phyloP scores from a whole-genome alignment of 208 protist species.

The Blastocrithidia nonstop region DNA sequence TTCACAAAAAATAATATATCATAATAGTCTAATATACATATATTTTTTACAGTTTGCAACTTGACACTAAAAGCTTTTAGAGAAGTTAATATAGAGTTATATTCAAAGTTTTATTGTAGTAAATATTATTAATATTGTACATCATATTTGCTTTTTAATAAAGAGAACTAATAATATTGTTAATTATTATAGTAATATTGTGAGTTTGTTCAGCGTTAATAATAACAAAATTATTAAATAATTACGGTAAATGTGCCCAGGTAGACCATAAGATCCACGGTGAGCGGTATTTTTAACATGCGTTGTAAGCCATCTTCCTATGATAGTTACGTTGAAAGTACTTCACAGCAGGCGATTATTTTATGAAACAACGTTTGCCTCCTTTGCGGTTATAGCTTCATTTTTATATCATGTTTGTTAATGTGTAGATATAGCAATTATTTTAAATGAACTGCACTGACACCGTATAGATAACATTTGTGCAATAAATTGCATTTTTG shows the following conservation, averaged over 20 bases:
- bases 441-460: slow-evolving; percentile 50
- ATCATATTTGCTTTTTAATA: too few relatives aligned
- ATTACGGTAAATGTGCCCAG: slow-evolving; percentile 8
- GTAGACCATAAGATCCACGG: slow-evolving; percentile 9
- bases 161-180: too few relatives aligned
- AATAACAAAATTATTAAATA: too few relatives aligned
- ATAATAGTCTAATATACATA: too few relatives aligned
- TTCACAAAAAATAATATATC: too few relatives aligned
- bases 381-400: slow-evolving; percentile 37
- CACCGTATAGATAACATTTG: slow-evolving; percentile 65
- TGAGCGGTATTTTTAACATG: slow-evolving; percentile 33
- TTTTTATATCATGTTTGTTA: slow-evolving; percentile 69
- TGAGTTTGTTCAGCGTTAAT: too few relatives aligned
- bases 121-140: too few relatives aligned
- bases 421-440: slow-evolving; percentile 20
- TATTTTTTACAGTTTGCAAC: too few relatives aligned
- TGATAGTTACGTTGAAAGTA: slow-evolving; percentile 13
- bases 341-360: slow-evolving; percentile 17
- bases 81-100: too few relatives aligned
- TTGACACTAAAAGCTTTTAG: too few relatives aligned
- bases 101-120: too few relatives aligned
- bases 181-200: too few relatives aligned
- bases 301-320: slow-evolving; percentile 25
- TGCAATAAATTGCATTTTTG: slow-evolving; percentile 22
- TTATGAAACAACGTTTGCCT: slow-evolving; percentile 25